phyloP scores from a whole-genome alignment of 495 filamentous ascomycete species.

The Aspergillus campestris region DNA sequence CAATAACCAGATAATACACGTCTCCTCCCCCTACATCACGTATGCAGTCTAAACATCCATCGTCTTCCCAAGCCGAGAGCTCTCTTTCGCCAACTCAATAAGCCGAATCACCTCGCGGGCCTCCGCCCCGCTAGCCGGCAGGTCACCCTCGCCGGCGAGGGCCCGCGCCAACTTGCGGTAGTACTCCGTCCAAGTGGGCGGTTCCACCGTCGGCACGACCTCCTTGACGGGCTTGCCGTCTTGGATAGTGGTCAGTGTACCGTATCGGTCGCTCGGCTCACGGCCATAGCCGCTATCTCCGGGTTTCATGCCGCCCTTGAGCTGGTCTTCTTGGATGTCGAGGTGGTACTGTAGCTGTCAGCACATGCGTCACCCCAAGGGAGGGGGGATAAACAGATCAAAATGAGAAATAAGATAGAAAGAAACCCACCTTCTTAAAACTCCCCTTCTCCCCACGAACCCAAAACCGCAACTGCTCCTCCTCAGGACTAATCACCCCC shows the following conservation, averaged over 20 bases:
- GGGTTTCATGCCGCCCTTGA: slow-evolving; percentile 59
- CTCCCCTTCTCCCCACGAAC: slow-evolving; percentile 72
- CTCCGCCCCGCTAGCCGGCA: slow-evolving; percentile 65
- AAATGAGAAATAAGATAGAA: background rate
- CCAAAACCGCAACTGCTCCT: slow-evolving; percentile 68
- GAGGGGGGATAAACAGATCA: too few species aligned
- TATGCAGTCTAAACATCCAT: slow-evolving; percentile 38
- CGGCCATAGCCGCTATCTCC: slow-evolving; percentile 57
- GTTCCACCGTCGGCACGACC: slow-evolving; percentile 51
- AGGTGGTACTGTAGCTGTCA: slow-evolving; percentile 43
- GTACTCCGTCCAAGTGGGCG: slow-evolving; percentile 63
- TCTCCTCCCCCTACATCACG: too few species aligned
- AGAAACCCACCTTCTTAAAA: slow-evolving; percentile 55
- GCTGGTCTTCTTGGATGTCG: slow-evolving; percentile 75
- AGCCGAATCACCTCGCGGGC: slow-evolving; percentile 64
- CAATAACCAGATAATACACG: too few species aligned
- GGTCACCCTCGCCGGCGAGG: slow-evolving; percentile 50
- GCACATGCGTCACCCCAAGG: too few species aligned
- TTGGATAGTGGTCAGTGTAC: slow-evolving; percentile 39
- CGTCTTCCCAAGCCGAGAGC: slow-evolving; percentile 55
- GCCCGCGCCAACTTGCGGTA: slow-evolving; percentile 64
- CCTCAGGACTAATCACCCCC: slow-evolving; percentile 60
- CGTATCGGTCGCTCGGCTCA: slow-evolving; percentile 49
- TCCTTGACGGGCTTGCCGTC: slow-evolving; percentile 34
- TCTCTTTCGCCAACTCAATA: slow-evolving; percentile 65